Conservation (phyloP, 306 rosid species). For the Fragaria nilgerrensis region DNA sequence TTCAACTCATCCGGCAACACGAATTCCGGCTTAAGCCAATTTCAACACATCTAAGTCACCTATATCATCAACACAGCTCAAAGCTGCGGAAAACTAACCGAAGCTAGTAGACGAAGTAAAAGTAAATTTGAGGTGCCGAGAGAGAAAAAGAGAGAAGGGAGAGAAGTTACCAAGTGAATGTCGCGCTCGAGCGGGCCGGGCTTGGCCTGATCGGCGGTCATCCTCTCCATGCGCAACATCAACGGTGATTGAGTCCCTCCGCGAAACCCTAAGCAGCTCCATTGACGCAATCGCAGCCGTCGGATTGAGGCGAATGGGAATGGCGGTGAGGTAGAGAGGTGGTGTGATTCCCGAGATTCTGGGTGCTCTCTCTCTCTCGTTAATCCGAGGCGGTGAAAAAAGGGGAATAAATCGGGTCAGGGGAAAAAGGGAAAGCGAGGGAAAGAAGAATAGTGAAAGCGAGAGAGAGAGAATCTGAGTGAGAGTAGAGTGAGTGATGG, state of each 20-base stretch:
- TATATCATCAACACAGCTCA: background rate
- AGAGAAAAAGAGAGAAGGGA: background rate
- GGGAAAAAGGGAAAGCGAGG: background rate
- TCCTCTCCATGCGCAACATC: conserved; percentile 16
- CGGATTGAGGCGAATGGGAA: background rate
- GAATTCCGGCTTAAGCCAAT: background rate
- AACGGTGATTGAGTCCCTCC: conserved; percentile 11
- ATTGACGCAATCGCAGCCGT: conserved; percentile 5
- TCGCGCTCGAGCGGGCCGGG: conserved; percentile 30
- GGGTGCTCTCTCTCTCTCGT: conserved; percentile 3
- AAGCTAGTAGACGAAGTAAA: background rate
- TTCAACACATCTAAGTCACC: background rate
- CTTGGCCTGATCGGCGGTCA: conserved; percentile 28
- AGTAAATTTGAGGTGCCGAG: background rate
- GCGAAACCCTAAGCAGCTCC: conserved; percentile 18
- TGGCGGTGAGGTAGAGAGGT: background rate
- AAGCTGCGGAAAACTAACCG: background rate
- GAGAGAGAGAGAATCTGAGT: conserved; percentile 1
- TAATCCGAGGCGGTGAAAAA: conserved; percentile 11
- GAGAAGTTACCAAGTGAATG: conserved; percentile 25
- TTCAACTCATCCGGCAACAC: background rate
- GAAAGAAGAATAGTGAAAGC: background rate
- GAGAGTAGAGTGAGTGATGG: background rate
- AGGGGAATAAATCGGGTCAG: conserved; percentile 8
- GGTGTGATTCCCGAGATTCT: conserved; percentile 20